Evolutionary conservation across 2,329 filamentous ascomycete genomes (phyloP), one percentile per base, ranked within the genome.

Genomic region (Alternaria tenuissima): DNA sequence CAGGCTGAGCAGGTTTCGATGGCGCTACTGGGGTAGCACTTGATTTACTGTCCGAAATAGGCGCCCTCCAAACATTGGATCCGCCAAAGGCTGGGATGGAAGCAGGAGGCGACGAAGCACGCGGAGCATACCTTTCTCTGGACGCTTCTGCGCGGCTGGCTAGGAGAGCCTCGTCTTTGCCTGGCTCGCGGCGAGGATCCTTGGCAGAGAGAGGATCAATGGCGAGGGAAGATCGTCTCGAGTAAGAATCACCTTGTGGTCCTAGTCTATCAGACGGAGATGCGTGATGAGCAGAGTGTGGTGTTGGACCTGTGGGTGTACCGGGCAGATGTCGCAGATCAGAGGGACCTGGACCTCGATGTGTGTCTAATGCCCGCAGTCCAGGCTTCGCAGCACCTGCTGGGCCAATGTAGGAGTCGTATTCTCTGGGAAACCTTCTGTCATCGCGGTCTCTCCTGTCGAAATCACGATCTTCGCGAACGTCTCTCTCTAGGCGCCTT

Each of bases 11-110:
- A 52, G 64, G 67, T 51, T 77, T 77, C 22, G 76, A 63, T 20
- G 72, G 60, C 24, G 76, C 75, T 34, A 59, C 55, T 60, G 67
- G 44, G 18, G 63, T 24, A 55, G 63, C 39, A 32, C 52, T 66
- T 42, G 72, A 57, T 66, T 79, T 81, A 12, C 61, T 60, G 44
- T 79, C 76, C 52, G 75, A 70, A 3, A 74, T 66, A 6, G 79
- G 77, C 26, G 78, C 78, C 62, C 76, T 78, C 80, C 80, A 82
- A 24, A 80, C 80, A 65, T 80, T 79, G 38, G 80, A 72, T 55
- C 81, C 82, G 28, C 82, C 82, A 72, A 87, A 87, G n/a, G 85
- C 84, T 26, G 85, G 85, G 14, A 87, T 84, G 53, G 84, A 83
- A 62, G 84, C 83, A 28, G 83, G 84, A 38, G 85, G 84, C 11